Base-by-base conservation (phyloP, 1,139 yeast species). In the Meyerozyma elateridarum region DNA sequence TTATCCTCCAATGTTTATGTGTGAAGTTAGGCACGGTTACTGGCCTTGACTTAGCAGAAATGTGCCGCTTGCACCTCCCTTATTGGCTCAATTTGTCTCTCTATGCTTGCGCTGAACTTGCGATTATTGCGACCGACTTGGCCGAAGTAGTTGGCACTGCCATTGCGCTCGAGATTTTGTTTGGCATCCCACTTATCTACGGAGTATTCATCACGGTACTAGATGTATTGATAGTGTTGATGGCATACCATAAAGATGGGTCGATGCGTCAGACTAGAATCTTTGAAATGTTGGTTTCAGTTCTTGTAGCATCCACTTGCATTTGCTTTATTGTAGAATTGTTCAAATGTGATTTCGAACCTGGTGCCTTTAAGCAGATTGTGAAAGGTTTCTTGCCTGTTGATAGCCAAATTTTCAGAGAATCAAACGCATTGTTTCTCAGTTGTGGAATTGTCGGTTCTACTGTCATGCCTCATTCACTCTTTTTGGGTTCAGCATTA, bases 101-200 rank as follows among this genome's bases (percentile, higher is more conserved):
- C 37, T 83, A 82, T 45, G 58, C 71, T 2, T 61, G 83, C 44
- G 84, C 91, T 0, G 91, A 83, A 46, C 51, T 80, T 30, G 88
- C 89, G 8, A 82, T 82, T 38, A 76, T 83, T 22, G 88, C 89
- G 9, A 83, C 93, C 0, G 93, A 83, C 51, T 63, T 83, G 46
- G 91, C 91, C 1, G 93, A 83, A 49, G 89, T 83, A 20, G 84
- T 83, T 20, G 93, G 93, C 1, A 79, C 88, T 2, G 91, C 91
- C 2, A 81, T 83, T 29, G 71, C 91, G 0, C 59, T 83, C 33
- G 81, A 81, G 45, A 80, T 83, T 34, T 51, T 83, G 31, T 80
- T 83, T 50, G 73, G 72, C 2, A 67, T 83, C 8, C 91, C 91
- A 0, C 57, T 83, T 31, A 64, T 79, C 4, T 51, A 70, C 18